These are phyloP conservation scores for Anthostomella pinea DNA, from an alignment of 2,329 filamentous ascomycete genomes.

Conservation along the genomic window DNA sequence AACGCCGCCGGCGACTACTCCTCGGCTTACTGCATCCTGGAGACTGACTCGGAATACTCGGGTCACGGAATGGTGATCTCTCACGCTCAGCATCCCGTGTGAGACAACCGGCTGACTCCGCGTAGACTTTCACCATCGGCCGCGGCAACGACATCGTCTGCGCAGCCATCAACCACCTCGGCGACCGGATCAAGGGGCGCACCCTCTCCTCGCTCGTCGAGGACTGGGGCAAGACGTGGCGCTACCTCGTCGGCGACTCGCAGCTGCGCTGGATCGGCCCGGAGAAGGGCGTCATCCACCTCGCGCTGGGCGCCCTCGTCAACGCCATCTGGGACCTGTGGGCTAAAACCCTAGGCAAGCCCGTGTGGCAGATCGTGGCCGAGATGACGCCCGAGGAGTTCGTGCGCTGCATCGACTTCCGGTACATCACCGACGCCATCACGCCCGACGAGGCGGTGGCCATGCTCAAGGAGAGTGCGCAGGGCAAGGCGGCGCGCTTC, in stretches of 20 bases:
- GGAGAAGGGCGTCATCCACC: slow-evolving; percentile 91
- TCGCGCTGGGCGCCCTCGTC: slow-evolving; percentile 83
- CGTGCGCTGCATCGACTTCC: slow-evolving; percentile 85
- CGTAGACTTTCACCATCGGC: slow-evolving; percentile 74
- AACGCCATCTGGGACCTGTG: slow-evolving; percentile 96
- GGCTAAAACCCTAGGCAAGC: slow-evolving; percentile 82
- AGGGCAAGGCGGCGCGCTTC: slow-evolving; percentile 68
- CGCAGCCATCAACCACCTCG: slow-evolving; percentile 75
- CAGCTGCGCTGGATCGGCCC: slow-evolving; percentile 93
- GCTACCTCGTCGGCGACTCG: slow-evolving; percentile 84
- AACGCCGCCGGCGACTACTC: slow-evolving; percentile 93
- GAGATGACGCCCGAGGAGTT: slow-evolving; percentile 89
- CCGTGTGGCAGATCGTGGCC: slow-evolving; percentile 84
- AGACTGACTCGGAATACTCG: slow-evolving; percentile 69
- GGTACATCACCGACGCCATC: slow-evolving; percentile 91
- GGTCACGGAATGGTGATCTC: slow-evolving; percentile 73
- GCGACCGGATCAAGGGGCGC: slow-evolving; percentile 70
- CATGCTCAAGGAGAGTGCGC: slow-evolving; percentile 64
- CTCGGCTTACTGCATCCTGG: slow-evolving; percentile 86
- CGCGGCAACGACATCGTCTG: slow-evolving; percentile 93
- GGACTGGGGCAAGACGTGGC: slow-evolving; percentile 87
- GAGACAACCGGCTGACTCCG: not conserved
- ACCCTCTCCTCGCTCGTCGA: slow-evolving; percentile 73
- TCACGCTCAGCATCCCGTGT: not conserved
- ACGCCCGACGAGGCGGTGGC: slow-evolving; percentile 78